Evolutionary conservation across 2,329 filamentous ascomycete species (phyloP).

Genomic region (Macroventuria anomochaeta): DNA sequence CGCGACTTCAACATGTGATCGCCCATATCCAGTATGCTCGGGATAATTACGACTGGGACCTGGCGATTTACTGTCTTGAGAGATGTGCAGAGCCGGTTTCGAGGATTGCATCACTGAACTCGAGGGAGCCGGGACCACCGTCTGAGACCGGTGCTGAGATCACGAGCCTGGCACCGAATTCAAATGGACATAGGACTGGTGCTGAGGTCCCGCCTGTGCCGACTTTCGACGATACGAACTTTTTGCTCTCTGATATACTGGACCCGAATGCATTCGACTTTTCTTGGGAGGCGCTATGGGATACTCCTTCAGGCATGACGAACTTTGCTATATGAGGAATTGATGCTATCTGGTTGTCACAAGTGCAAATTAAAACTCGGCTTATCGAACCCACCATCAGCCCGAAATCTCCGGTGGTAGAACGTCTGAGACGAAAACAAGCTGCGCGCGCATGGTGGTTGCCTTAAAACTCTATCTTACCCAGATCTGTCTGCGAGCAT

Average conservation of each 20-base stretch:
- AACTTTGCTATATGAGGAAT: conserved; percentile 33
- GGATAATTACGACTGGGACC: conserved; percentile 62
- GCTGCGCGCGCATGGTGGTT: too few species aligned
- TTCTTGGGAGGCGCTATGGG: conserved; percentile 47
- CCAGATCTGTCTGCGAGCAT: too few species aligned
- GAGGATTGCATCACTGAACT: conserved; percentile 43
- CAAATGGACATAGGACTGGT: conserved; percentile 9
- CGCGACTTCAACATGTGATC: conserved; percentile 57
- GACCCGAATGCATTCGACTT: conserved; percentile 47
- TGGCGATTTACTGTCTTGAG: conserved; percentile 62
- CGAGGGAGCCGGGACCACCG: conserved; percentile 25
- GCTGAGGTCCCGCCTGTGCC: conserved; percentile 19
- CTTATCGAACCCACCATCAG: too few species aligned
- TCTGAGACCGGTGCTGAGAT: conserved; percentile 30
- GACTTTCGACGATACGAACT: conserved; percentile 38
- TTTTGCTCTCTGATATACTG: conserved; percentile 41
- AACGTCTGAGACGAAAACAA: too few species aligned
- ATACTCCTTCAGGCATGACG: conserved; percentile 44
- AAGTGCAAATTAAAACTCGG: too few species aligned
- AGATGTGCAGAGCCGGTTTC: conserved; percentile 47
- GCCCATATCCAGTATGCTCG: conserved; percentile 56
- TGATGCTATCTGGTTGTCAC: too few species aligned
- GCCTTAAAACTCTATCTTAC: too few species aligned
- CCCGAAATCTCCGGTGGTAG: too few species aligned
- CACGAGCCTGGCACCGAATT: conserved; percentile 16